phyloP scores from a whole-genome alignment of 768 basidiomycete species.

The Collybia mongolica region DNA sequence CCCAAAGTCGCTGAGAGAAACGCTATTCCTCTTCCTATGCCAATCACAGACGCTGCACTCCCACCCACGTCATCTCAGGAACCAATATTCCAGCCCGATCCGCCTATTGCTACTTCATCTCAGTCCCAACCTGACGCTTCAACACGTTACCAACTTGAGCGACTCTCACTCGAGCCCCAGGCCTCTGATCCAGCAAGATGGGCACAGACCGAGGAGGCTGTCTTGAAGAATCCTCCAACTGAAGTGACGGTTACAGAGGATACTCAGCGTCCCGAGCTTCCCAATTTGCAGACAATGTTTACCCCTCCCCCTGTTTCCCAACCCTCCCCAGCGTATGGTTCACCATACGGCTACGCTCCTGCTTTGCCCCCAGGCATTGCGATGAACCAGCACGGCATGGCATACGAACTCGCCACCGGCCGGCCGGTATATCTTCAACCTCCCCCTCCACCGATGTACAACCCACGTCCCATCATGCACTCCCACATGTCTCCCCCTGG shows the following conservation, averaged over 20 bases:
- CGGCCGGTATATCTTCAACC: conserved; percentile 72
- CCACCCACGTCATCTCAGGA: neutral
- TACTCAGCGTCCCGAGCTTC: conserved; percentile 34
- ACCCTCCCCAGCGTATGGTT: conserved; percentile 60
- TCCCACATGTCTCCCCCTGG: conserved; percentile 48
- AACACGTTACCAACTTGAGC: conserved; percentile 37
- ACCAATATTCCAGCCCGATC: conserved; percentile 17
- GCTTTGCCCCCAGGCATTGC: conserved; percentile 75
- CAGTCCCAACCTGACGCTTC: conserved; percentile 27
- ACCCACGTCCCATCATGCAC: conserved; percentile 64
- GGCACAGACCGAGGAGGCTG: conserved; percentile 48
- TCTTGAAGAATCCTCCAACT: conserved; percentile 36
- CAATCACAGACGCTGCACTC: conserved; percentile 11
- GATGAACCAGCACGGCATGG: conserved; percentile 70
- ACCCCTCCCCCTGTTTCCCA: conserved; percentile 35
- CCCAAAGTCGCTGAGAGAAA: conserved; percentile 43
- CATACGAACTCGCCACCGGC: conserved; percentile 83
- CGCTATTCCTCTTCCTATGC: conserved; percentile 26
- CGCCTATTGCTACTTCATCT: conserved; percentile 16
- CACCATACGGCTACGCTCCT: conserved; percentile 61
- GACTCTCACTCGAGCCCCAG: conserved; percentile 32
- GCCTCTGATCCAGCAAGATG: conserved; percentile 32
- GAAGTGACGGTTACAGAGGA: conserved; percentile 16
- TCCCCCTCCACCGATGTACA: conserved; percentile 60
- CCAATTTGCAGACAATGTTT: conserved; percentile 41